Evolutionary conservation across 352 stramenopile genomes (phyloP).

Genomic region (Globisporangium acanthophoron): DNA sequence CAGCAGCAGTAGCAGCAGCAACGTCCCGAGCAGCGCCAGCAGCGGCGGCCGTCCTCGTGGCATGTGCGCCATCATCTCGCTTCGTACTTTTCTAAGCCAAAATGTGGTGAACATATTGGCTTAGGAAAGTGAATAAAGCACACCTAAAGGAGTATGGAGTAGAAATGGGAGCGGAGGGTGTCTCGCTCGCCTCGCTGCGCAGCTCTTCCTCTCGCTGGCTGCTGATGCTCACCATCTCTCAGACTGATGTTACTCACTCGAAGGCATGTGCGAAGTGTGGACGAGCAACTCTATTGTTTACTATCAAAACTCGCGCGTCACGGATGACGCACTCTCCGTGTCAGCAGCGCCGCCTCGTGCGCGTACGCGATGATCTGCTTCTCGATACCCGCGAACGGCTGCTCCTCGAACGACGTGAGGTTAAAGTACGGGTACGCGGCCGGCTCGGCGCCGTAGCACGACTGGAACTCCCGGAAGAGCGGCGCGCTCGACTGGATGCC

Average conservation of each 20-base stretch:
- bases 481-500: slow-evolving; percentile 32
- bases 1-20: slow-evolving; percentile 12
- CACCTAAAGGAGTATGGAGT: no score
- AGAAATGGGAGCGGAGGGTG: no score
- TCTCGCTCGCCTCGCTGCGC: no score
- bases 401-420: slow-evolving; percentile 29
- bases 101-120: no score
- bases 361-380: slow-evolving; percentile 45
- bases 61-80: no score
- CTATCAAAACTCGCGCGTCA: background rate
- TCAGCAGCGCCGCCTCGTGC: slow-evolving; percentile 35
- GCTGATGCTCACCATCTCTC: no score
- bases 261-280: no score
- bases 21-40: slow-evolving; percentile 2
- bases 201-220: no score
- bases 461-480: slow-evolving; percentile 46
- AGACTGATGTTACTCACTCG: no score
- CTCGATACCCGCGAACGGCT: slow-evolving; percentile 43
- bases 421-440: slow-evolving; percentile 34
- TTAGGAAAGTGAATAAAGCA: no score
- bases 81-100: no score
- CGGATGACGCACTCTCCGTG: background rate
- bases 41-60: no score
- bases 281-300: background rate
- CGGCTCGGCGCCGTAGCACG: slow-evolving; percentile 42